Evolutionary conservation across 345 rosid species (phyloP), one percentile per base, ranked within the genome.

Genomic region (Boechera retrofracta): DNA sequence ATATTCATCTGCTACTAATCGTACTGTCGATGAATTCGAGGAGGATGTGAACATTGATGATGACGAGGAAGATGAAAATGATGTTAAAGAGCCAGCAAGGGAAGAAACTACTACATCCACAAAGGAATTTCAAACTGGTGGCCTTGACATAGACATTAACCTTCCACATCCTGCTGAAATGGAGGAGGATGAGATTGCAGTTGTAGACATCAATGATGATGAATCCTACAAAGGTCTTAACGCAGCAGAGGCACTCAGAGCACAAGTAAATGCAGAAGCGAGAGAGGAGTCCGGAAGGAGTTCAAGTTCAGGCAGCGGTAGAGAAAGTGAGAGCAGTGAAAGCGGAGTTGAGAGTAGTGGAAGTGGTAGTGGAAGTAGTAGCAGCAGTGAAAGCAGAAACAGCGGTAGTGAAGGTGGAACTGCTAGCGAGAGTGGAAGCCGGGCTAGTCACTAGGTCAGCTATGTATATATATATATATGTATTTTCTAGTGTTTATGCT

Each of bases 231-330:
- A 85, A 51, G 91, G 92, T 58, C 83, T 76, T 35, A 88, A 88
- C 64, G 98, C 98, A 10, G 98, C 98, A 28, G 97, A 91, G 77
- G 95, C 93, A 45, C 95, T 89, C 47, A 81, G 88, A 81, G 95
- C 93, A 35, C 97, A 91, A 79, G 88, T 90, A 41, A 86, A 83
- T 69, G 94, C 89, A 1, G 86, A 86, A 60, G 84, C 82, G 60
- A 71, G 59, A 65, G 83, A 77, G 41, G 79, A 79, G 62, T 67
- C 3, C 1, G 1, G 55, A 10, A 76, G 81, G 63, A 90, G 93
- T 10, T 83, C 85, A 44, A 86, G 89, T 5, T 87, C 87, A 75
- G 86, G 88, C 48, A 86, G 93, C 75, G 86, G 94, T 58, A 86
- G 70, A 7, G 83, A 90, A 4, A 84, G 84, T 7, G 85, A 86